These are phyloP conservation scores for Huntiella bhutanensis DNA, from an alignment of 2,329 filamentous ascomycete genomes.

Conservation along the genomic window DNA sequence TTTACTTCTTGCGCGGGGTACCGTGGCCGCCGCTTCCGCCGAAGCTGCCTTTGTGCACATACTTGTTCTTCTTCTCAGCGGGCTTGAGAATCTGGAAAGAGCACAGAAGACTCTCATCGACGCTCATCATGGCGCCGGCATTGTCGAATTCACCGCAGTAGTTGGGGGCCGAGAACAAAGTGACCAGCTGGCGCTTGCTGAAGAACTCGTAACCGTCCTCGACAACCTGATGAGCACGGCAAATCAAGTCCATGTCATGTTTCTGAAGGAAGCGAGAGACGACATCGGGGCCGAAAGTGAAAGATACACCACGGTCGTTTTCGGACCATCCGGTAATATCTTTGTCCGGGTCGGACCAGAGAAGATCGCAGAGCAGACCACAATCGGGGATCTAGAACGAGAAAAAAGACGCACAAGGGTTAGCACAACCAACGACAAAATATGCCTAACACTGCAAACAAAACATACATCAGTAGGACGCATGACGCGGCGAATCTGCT, in stretches of 20 bases:
- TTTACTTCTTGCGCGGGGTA: slow-evolving; percentile 13
- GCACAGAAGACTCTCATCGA: slow-evolving; percentile 94
- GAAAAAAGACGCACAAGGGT: background rate
- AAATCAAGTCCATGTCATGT: slow-evolving; percentile 99
- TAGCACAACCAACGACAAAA: background rate
- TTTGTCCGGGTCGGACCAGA: slow-evolving; percentile 98
- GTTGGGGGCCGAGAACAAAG: slow-evolving; percentile 93
- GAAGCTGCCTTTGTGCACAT: slow-evolving; percentile 54
- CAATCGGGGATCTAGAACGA: slow-evolving; percentile 75
- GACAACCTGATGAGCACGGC: slow-evolving; percentile 93
- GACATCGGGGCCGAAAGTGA: slow-evolving; percentile 94
- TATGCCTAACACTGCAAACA: slow-evolving; percentile 7
- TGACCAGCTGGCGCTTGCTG: slow-evolving; percentile 93
- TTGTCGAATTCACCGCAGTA: slow-evolving; percentile 99
- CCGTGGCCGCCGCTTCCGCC: slow-evolving; percentile 20
- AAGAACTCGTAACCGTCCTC: slow-evolving; percentile 99
- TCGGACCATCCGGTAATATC: slow-evolving; percentile 99
- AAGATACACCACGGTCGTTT: slow-evolving; percentile 95
- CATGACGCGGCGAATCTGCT: slow-evolving; percentile 98
- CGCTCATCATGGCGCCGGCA: slow-evolving; percentile 98
- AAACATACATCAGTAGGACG: slow-evolving; percentile 90
- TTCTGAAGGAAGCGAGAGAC: slow-evolving; percentile 96
- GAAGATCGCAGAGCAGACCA: slow-evolving; percentile 85
- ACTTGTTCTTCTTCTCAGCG: slow-evolving; percentile 99
- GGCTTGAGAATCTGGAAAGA: slow-evolving; percentile 99